Evolutionary conservation across 148 eudicot genomes (phyloP).

Genomic region (Vaccinium darrowii): DNA sequence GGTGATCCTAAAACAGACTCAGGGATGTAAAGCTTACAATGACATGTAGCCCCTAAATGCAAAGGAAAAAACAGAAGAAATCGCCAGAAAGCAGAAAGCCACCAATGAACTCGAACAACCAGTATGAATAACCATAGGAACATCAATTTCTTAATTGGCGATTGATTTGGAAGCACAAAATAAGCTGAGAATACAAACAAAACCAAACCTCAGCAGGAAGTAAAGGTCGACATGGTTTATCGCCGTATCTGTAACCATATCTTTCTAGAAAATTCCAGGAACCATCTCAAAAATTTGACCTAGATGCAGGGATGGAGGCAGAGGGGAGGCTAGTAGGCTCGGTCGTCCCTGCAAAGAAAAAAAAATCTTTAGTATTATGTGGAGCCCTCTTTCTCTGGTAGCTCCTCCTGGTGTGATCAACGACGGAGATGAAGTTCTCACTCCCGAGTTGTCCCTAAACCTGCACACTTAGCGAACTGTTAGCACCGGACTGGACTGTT

Average conservation of each 20-base stretch:
- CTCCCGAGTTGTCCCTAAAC: too few relatives aligned
- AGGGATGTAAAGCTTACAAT: background rate
- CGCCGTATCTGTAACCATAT: slow-evolving; percentile 80
- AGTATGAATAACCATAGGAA: background rate
- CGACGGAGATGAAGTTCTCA: too few relatives aligned
- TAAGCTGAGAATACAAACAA: too few relatives aligned
- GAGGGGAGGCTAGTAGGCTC: too few relatives aligned
- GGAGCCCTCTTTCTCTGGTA: too few relatives aligned
- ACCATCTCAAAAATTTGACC: slow-evolving; percentile 31
- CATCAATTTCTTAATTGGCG: background rate
- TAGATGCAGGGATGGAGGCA: slow-evolving; percentile 14
- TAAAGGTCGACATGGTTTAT: slow-evolving; percentile 54
- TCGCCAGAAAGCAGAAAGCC: background rate
- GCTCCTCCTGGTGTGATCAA: too few relatives aligned
- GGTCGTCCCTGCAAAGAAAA: too few relatives aligned
- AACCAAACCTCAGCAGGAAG: slow-evolving; percentile 84
- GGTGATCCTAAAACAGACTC: background rate
- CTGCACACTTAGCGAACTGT: too few relatives aligned
- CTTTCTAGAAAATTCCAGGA: slow-evolving; percentile 68
- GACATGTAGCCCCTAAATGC: background rate
- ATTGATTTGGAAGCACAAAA: background rate
- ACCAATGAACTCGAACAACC: background rate
- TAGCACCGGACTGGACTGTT: too few relatives aligned
- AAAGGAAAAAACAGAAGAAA: background rate
- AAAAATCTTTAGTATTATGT: too few relatives aligned